These are phyloP conservation scores for Gigaspora rosea DNA, from an alignment of 192 early-diverging fungal genomes.

Conservation along the genomic window DNA sequence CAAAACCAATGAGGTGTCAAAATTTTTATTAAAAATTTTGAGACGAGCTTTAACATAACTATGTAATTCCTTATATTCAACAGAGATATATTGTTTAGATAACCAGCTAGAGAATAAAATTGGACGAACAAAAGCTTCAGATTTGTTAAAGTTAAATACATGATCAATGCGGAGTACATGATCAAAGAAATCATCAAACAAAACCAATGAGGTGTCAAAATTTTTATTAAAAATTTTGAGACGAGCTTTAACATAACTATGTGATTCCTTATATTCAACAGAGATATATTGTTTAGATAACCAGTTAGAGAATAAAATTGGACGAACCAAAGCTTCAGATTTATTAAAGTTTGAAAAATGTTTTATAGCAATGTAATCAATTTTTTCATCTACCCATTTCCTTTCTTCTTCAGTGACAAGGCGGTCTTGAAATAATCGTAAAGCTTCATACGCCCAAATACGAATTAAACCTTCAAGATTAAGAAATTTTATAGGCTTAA, in stretches of 20 bases:
- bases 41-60: constrained; percentile 92
- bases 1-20: constrained; percentile 93
- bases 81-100: constrained; percentile 89
- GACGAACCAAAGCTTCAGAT: constrained; percentile 72
- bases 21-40: constrained; percentile 98
- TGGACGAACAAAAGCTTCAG: constrained; percentile 76
- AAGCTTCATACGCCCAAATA: constrained; percentile 97
- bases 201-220: constrained; percentile 91
- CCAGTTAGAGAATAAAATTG: constrained; percentile 98
- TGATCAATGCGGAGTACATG: constrained; percentile 98
- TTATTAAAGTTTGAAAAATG: constrained; percentile 87
- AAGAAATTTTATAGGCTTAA: constrained; percentile 79
- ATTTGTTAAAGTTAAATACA: constrained; percentile 86
- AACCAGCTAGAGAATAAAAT: constrained; percentile 98
- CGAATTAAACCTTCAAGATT: constrained; percentile 85
- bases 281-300: constrained; percentile 90
- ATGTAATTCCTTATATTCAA: constrained; percentile 84
- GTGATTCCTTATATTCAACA: constrained; percentile 83
- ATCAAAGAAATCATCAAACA: constrained; percentile 98
- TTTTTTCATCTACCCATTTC: constrained; percentile 85
- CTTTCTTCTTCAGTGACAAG: constrained; percentile 87
- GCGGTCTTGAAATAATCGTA: constrained; percentile 98
- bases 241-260: constrained; percentile 90
- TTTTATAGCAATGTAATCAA: constrained; percentile 78
- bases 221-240: constrained; percentile 99